Evolutionary conservation across 116 monocot genomes (phyloP), one percentile per base, ranked within the genome.

Genomic region (Thalassia testudinum): DNA sequence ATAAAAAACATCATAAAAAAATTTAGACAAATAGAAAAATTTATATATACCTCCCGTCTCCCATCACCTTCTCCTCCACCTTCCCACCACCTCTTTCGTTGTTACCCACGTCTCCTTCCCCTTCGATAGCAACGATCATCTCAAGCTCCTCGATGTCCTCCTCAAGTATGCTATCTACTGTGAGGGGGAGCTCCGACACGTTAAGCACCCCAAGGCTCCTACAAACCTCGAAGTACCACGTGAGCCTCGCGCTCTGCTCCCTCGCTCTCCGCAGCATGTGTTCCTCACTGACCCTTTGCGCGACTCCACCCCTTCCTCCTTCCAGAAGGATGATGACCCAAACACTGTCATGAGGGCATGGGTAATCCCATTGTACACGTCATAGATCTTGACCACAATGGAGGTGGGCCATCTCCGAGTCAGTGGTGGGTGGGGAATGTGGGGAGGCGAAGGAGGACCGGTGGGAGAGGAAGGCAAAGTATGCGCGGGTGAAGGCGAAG

Each of bases 371-470:
- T 76, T 66, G 62, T 85, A 82, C 0, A 85, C 76, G n/a, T 85
- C 76, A 61, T 78, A 82, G 29, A 82, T 74, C 64, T 91, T 82
- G 64, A 91, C 68, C 14, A 82, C 21, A 21, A 66, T 76, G 51
- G 85, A 91, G 44, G 82, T 78, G 30, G 30, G 30, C 30, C 30
- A 5, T 3, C 3, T 10, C 30, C 10, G 30, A 3, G 10, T 34
- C 3, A 10, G 30, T 5, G 66, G 20, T 49, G n/a, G n/a, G n/a
- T n/a, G n/a, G n/a, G n/a, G n/a, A n/a, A n/a, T 3, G 30, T 3
- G 30, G 10, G 30, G 30, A 5, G 30, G 30, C 30, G 30, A 10
- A 10, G 30, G 30, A 34, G 30, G 10, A 10, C 6, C 3, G 30
- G 30, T 5, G 30, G 30, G 30, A 34, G 30, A 34, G 30, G 30